Evolutionary conservation across 495 filamentous ascomycete genomes (phyloP).

Genomic region (Acidiella bohemica): DNA sequence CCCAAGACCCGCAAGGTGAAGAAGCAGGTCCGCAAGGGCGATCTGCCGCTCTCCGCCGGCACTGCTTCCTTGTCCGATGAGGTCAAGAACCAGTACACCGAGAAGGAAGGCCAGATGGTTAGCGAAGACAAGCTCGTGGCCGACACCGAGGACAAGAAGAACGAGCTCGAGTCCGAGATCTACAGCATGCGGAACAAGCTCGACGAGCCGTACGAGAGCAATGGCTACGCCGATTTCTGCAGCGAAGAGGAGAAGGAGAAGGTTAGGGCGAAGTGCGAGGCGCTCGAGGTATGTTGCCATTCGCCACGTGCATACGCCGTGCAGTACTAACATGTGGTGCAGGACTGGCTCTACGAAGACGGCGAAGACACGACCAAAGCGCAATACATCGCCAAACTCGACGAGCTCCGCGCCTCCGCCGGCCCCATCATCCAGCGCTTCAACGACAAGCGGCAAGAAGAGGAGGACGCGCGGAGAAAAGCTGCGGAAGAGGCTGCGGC

Average conservation of each 20-base stretch:
- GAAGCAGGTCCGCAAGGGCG: slow-evolving; percentile 98
- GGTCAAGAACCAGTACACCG: slow-evolving; percentile 50
- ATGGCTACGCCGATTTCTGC: slow-evolving; percentile 63
- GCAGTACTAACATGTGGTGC: slow-evolving; percentile 1
- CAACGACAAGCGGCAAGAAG: slow-evolving; percentile 84
- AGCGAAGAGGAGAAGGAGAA: slow-evolving; percentile 86
- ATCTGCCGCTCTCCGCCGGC: slow-evolving; percentile 72
- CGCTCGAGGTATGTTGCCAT: slow-evolving; percentile 57
- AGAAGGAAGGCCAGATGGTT: slow-evolving; percentile 80
- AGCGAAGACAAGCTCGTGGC: slow-evolving; percentile 98
- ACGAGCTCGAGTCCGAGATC: slow-evolving; percentile 94
- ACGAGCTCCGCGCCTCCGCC: slow-evolving; percentile 81
- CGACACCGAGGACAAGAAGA: slow-evolving; percentile 99
- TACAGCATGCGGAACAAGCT: slow-evolving; percentile 93
- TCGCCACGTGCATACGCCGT: background rate
- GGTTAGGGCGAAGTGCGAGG: slow-evolving; percentile 63
- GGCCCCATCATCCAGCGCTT: slow-evolving; percentile 90
- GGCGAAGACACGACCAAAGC: slow-evolving; percentile 92
- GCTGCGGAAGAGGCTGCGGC: slow-evolving; percentile 56
- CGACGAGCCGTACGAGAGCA: slow-evolving; percentile 46
- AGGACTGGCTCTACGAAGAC: slow-evolving; percentile 99
- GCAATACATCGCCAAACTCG: slow-evolving; percentile 83
- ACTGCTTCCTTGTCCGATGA: slow-evolving; percentile 63
- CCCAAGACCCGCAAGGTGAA: slow-evolving; percentile 96
- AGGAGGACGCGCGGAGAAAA: slow-evolving; percentile 63